Evolutionary conservation across 352 stramenopile species (phyloP).

Genomic region (Ophiocytium majus): DNA sequence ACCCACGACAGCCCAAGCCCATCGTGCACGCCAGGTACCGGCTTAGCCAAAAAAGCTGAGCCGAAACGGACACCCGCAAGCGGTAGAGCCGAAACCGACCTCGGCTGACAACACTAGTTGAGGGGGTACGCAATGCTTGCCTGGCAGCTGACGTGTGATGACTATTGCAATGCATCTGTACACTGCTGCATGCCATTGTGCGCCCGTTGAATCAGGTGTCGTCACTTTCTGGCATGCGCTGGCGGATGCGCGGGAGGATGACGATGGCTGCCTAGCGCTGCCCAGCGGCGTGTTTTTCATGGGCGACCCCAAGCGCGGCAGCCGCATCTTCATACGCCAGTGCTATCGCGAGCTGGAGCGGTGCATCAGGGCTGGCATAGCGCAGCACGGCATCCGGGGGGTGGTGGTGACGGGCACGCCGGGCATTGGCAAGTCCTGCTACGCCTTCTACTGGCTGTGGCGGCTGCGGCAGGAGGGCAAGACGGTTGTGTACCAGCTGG

Average conservation of each 20-base stretch:
- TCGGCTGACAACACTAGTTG: too few species aligned
- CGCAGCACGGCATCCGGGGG: neutral
- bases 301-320: neutral
- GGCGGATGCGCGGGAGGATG: neutral
- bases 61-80: too few species aligned
- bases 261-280: neutral
- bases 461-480: neutral
- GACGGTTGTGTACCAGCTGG: neutral
- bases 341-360: neutral
- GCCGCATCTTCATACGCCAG: neutral
- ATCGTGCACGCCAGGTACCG: too few species aligned
- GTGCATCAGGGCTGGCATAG: too few species aligned
- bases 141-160: too few species aligned
- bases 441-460: slow-evolving; percentile 13
- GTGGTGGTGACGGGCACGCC: neutral
- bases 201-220: neutral
- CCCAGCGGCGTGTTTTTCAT: neutral
- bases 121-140: too few species aligned
- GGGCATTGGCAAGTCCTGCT: slow-evolving; percentile 17
- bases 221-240: neutral
- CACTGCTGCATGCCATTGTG: too few species aligned
- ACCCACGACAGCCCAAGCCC: too few species aligned
- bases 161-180: too few species aligned
- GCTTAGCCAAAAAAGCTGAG: too few species aligned
- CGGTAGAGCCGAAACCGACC: too few species aligned